These are phyloP conservation scores for Magnusiomyces fungicola DNA, from an alignment of 1,139 yeast species.

Conservation along the genomic window DNA sequence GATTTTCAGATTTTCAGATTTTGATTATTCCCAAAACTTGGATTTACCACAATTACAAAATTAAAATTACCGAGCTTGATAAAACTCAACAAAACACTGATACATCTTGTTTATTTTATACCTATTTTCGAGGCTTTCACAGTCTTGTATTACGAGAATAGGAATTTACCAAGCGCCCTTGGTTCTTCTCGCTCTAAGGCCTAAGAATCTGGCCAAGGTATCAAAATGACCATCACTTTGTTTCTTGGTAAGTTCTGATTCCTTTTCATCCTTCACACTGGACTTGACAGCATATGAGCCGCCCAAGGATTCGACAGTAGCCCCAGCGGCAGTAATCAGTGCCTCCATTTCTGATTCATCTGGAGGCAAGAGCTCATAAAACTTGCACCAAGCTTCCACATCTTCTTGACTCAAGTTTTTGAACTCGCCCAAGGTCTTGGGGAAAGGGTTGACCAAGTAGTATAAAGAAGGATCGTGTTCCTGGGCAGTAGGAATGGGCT, in stretches of 20 bases:
- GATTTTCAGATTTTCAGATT: too few species aligned
- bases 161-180: constrained; percentile 41
- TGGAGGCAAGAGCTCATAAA: constrained; percentile 47
- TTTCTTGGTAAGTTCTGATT: constrained; percentile 31
- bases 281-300: background rate
- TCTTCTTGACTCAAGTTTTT: constrained; percentile 38
- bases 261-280: background rate
- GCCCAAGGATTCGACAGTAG: constrained; percentile 35
- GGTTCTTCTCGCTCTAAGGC: constrained; percentile 50
- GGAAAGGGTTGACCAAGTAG: constrained; percentile 36
- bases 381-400: constrained; percentile 51
- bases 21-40: too few species aligned
- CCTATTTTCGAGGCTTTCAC: background rate
- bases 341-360: constrained; percentile 29
- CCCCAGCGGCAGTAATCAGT: constrained; percentile 27
- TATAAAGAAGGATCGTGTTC: background rate
- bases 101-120: background rate
- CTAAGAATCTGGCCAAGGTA: constrained; percentile 62
- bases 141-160: too few species aligned
- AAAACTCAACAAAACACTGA: background rate
- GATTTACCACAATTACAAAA: too few species aligned
- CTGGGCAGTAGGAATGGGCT: constrained; percentile 6
- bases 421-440: constrained; percentile 52
- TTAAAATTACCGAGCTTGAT: too few species aligned
- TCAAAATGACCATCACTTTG: constrained; percentile 49